Evolutionary conservation across 768 basidiomycete genomes (phyloP).

Genomic region (Antrodiella citrinella): DNA sequence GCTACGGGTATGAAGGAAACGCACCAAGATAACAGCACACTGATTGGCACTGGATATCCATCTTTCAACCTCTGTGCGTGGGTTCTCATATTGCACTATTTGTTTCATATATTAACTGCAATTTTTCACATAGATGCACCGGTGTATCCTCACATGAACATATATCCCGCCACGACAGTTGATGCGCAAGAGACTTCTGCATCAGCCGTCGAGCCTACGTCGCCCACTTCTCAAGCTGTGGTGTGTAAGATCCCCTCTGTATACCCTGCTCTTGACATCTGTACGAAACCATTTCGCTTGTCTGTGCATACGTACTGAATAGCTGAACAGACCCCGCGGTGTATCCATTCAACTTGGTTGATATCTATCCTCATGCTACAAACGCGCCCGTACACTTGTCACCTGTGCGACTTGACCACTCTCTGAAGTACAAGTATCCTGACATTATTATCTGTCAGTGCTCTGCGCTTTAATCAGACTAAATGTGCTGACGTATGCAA

Average conservation of each 20-base stretch:
- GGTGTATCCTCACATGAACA: conserved; percentile 21
- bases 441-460: conserved; percentile 15
- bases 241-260: not conserved
- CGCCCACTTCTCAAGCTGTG: not conserved
- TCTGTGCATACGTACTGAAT: not conserved
- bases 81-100: not conserved
- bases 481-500: not conserved
- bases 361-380: conserved; percentile 16
- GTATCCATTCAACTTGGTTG: conserved; percentile 15
- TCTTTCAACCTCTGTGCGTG: conserved; percentile 18
- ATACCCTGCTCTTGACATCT: conserved; percentile 10
- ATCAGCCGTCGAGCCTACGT: not conserved
- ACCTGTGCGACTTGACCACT: too few relatives aligned
- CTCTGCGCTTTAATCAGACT: too few relatives aligned
- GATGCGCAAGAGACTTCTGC: not conserved
- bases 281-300: conserved; percentile 3
- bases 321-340: conserved; percentile 12
- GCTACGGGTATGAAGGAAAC: conserved; percentile 5
- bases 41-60: conserved; percentile 16
- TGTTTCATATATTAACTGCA: not conserved
- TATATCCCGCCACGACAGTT: conserved; percentile 9
- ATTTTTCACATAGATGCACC: conserved; percentile 13
- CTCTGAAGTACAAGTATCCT: conserved; percentile 9
- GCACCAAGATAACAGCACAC: conserved; percentile 1
- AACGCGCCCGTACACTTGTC: too few relatives aligned